These are phyloP conservation scores for Clarireedia homoeocarpa DNA, from an alignment of 2,329 filamentous ascomycete genomes.

Conservation along the genomic window DNA sequence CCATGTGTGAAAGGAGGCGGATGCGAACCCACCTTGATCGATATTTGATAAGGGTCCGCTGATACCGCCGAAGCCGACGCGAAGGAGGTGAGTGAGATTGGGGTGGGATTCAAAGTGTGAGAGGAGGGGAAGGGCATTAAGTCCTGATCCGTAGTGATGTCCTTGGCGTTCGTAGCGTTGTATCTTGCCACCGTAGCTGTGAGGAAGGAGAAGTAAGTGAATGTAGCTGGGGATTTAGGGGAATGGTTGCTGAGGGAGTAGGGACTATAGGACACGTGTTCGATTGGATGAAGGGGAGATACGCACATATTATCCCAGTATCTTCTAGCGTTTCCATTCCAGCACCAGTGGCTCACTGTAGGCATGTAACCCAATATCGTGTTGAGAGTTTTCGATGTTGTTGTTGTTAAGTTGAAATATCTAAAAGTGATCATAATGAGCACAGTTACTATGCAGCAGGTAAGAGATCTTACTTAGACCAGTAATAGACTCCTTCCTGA, in stretches of 20 bases:
- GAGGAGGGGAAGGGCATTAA: slow-evolving; percentile 49
- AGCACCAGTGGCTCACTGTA: slow-evolving; percentile 52
- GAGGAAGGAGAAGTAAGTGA: background rate
- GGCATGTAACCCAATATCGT: slow-evolving; percentile 50
- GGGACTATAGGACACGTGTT: background rate
- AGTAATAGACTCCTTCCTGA: slow-evolving; percentile 54
- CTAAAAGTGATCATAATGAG: background rate
- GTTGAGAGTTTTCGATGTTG: slow-evolving; percentile 44
- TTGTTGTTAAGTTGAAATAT: slow-evolving; percentile 42
- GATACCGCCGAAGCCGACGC: slow-evolving; percentile 46
- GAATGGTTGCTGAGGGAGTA: too few relatives aligned
- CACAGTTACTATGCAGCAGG: too few relatives aligned
- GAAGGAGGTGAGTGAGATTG: slow-evolving; percentile 41
- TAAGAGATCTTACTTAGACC: slow-evolving; percentile 32
- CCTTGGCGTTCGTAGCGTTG: slow-evolving; percentile 40
- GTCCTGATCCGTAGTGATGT: slow-evolving; percentile 53
- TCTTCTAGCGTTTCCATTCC: slow-evolving; percentile 52
- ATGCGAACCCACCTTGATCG: slow-evolving; percentile 44
- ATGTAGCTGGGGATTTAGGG: too few relatives aligned
- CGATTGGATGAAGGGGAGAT: background rate
- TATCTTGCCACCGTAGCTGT: slow-evolving; percentile 27
- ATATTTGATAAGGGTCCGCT: slow-evolving; percentile 48
- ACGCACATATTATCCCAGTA: slow-evolving; percentile 34
- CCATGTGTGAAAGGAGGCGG: slow-evolving; percentile 49
- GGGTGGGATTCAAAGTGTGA: slow-evolving; percentile 41